phyloP scores from a whole-genome alignment of 768 basidiomycete genomes.

The Lepiota venenata region DNA sequence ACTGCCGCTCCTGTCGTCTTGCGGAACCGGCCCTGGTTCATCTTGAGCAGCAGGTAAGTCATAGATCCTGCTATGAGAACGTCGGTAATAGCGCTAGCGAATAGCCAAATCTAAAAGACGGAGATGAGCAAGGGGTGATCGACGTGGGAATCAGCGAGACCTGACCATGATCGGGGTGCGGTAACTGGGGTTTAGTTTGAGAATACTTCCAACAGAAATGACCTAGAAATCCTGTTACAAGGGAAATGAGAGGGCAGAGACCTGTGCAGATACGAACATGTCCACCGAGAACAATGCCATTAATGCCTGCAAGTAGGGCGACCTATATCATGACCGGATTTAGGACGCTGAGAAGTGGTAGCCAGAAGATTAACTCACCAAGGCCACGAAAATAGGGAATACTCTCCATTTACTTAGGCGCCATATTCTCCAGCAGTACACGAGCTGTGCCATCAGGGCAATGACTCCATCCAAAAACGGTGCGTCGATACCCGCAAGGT shows the following conservation, averaged over 20 bases:
- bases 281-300: neutral
- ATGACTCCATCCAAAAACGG: slow-evolving; percentile 6
- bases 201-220: too few species aligned
- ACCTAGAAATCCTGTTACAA: too few species aligned
- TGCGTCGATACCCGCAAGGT: neutral
- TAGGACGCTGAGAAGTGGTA: neutral
- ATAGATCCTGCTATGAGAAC: slow-evolving; percentile 2
- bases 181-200: neutral
- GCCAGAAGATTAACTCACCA: neutral
- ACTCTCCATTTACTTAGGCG: neutral
- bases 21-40: neutral
- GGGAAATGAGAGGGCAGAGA: too few species aligned
- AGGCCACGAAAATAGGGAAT: neutral
- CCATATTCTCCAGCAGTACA: slow-evolving; percentile 7
- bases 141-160: neutral
- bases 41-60: neutral
- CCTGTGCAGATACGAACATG: too few species aligned
- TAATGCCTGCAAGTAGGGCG: neutral
- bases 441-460: neutral
- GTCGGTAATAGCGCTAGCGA: neutral
- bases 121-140: neutral
- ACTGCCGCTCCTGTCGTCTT: neutral
- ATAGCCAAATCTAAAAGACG: neutral
- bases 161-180: neutral
- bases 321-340: too few species aligned